Percentiles rank a stretch among this genome's conserved stretches.
phyloP scores from a whole-genome alignment of 352 stramenopile species.

The Phytopythium sindhum region DNA sequence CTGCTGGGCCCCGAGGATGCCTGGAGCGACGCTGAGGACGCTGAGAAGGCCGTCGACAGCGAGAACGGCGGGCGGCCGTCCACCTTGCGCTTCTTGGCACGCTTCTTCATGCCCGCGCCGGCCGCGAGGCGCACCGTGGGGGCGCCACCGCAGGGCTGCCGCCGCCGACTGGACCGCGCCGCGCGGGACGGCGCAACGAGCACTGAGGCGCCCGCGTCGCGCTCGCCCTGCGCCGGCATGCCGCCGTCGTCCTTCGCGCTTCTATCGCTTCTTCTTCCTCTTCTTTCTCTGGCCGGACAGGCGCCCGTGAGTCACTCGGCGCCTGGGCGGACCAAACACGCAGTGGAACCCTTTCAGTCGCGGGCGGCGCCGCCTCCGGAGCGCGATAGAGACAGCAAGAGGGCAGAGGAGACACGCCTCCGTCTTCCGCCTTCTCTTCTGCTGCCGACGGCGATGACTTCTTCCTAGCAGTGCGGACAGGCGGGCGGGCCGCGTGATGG shows the following conservation, averaged over 20 bases:
- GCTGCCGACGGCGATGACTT: too few relatives aligned
- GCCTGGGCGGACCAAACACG: neutral
- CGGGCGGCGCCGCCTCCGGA: too few relatives aligned
- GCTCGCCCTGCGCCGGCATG: neutral
- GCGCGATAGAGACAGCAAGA: neutral
- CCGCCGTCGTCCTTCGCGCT: neutral
- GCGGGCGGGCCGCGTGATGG: too few relatives aligned
- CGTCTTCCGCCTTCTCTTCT: too few relatives aligned
- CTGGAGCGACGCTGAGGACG: neutral
- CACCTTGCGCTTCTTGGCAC: conserved; percentile 6
- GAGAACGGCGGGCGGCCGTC: conserved; percentile 5
- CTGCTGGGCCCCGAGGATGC: neutral
- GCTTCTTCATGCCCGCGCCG: conserved; percentile 7
- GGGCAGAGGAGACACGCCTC: too few relatives aligned
- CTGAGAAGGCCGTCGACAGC: neutral
- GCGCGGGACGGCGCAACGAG: conserved; percentile 1
- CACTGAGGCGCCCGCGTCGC: neutral
- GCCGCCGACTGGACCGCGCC: neutral
- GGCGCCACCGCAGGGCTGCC: neutral
- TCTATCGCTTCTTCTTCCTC: neutral
- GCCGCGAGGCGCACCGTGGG: neutral
- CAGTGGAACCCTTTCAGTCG: neutral
- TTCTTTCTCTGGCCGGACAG: neutral
- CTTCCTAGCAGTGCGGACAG: too few relatives aligned
- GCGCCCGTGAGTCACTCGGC: neutral